Base-by-base conservation (phyloP, 2,329 filamentous ascomycete genomes). In the Aspergillus quadricinctus region DNA sequence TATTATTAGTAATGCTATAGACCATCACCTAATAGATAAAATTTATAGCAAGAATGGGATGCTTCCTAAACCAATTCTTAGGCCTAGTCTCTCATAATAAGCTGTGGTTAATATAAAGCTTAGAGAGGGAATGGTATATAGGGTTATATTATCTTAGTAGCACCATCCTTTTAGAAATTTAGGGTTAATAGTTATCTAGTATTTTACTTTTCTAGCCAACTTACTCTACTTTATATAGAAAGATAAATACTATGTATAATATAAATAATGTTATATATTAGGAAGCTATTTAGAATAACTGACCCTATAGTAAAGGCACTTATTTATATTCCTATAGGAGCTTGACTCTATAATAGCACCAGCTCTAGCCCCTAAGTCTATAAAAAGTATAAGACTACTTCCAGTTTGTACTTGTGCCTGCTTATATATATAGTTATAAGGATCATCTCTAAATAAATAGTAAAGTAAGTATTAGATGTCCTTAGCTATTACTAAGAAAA, bases 11-110 rank as follows among this genome's bases (percentile, higher is more conserved):
- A 17, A 67, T 52, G 2, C 60, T 27, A 57, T 59, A 45, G 3
- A 65, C 53, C 1, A 66, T 66, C 2, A 62, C 55, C 60, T 23
- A 66, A 31, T 65, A 67, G 1, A 65, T 48, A 59, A 66, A 67
- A 48, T 54, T 65, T 1, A 54, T 56, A 23, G 57, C 25, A 50
- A 66, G 58, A 8, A 64, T 41, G 3, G 17, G 58, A 48, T 64
- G 25, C 21, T 66, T 59, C 7, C 49, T 49, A 21, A 67, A 60
- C 64, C 48, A 66, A 49, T 63, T 63, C 28, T 61, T 63, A 14
- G 35, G 59, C 19, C 58, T 64, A 4, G 17, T 4, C 27, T 14
- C 45, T 11, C 10, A 14, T 25, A 23, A 10, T 41, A 1, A 27
- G 9, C 7, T 40, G 8, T 27, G 27, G 27, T 27, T 27, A 27